These are phyloP conservation scores for Vitis rotundifolia DNA, from an alignment of 164 flowering plant genomes.

Conservation along the genomic window DNA sequence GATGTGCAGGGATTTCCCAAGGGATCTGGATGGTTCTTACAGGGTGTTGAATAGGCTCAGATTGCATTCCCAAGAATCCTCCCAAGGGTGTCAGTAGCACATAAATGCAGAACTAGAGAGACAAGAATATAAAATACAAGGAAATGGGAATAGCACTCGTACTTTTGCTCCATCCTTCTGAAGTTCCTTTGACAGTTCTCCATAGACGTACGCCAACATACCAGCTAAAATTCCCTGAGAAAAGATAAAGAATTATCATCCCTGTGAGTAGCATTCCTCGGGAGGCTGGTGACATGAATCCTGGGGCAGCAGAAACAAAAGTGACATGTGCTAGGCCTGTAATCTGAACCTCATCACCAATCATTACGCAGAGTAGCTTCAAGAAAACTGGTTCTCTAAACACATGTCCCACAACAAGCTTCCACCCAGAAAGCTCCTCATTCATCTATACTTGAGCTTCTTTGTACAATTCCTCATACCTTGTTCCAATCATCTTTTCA, in stretches of 20 bases:
- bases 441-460: slow-evolving; percentile 77
- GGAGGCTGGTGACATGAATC: slow-evolving; percentile 59
- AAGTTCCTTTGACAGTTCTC: no score
- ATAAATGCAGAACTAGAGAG: no score
- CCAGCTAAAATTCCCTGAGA: slow-evolving; percentile 3
- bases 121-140: no score
- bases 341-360: slow-evolving; percentile 48
- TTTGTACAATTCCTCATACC: slow-evolving; percentile 61
- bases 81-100: no score
- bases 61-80: no score
- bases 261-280: slow-evolving; percentile 55
- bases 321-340: slow-evolving; percentile 47
- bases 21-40: no score
- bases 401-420: slow-evolving; percentile 72
- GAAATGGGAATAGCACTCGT: no score
- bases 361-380: slow-evolving; percentile 47
- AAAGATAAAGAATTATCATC: slow-evolving; percentile 48
- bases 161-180: no score
- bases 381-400: slow-evolving; percentile 50
- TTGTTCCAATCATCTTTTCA: slow-evolving; percentile 20
- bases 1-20: no score
- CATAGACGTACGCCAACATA: no score
- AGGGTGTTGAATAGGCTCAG: no score
- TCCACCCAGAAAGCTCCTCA: slow-evolving; percentile 77
- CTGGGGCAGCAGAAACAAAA: slow-evolving; percentile 47